Evolutionary conservation across 2,329 filamentous ascomycete species (phyloP), one percentile per base, ranked within the genome.

Genomic region (Cryphonectria japonica): DNA sequence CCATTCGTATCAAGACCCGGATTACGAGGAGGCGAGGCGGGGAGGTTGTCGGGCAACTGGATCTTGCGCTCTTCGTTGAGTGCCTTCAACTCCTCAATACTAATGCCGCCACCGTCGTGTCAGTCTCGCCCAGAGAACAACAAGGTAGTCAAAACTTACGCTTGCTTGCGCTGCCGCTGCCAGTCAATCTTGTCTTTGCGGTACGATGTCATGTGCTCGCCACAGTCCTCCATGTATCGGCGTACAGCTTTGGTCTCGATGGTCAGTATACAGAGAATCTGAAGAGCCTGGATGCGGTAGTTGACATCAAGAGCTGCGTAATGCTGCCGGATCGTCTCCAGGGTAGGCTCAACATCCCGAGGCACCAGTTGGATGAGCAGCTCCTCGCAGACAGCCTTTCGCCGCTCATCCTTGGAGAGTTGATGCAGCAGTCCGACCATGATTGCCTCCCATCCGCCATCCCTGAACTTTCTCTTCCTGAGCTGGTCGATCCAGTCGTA

Each of bases 171-270:
- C 75, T 92, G 89, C 74, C 94, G 89, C 82, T 98, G 95, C 81
- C 90, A 92, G 75, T 97, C 93, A 73, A 98, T 97, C 83, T 97
- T 98, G 79, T 97, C 93, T 81, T 99, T 99, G 66, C 96, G 91
- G 78, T 97, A 94, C 69, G 91, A 89, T 1, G 96, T 99, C 95
- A 98, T 98, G 68, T 94, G 93, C 78, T 95, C 93, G 74, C 92
- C 94, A 82, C 95, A 97, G 73, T 95, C 92, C 75, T 97, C 94
- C 85, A 99, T 92, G 78, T 97, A 97, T 22, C 89, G 91, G 68
- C 95, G 91, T 75, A 98, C 88, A 2, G 92, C 91, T 78, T 94
- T 95, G 0, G 96, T 98, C 77, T 94, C 92, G 69, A 95, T 87
- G 1, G 93, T 95, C 72, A 98, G 85, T 84, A 95, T 91, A 79